phyloP scores from a whole-genome alignment of 768 basidiomycete genomes.

The Mycena vulgaris region DNA sequence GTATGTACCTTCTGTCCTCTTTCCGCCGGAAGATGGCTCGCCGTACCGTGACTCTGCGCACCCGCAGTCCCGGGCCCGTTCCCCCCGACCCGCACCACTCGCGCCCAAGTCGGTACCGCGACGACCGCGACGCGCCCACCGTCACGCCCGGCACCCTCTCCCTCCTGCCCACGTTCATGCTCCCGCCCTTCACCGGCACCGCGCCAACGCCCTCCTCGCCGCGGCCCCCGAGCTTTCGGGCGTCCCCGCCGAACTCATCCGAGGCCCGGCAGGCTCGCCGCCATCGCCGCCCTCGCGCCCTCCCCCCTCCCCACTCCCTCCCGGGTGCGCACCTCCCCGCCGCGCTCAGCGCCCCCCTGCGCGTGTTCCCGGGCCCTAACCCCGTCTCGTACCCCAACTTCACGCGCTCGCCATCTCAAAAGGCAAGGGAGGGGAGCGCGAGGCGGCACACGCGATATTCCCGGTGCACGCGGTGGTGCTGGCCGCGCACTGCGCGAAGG shows the following conservation, averaged over 20 bases:
- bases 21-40: too few relatives aligned
- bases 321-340: slow-evolving; percentile 48
- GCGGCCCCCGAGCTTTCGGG: slow-evolving; percentile 66
- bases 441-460: too few relatives aligned
- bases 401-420: slow-evolving; percentile 67
- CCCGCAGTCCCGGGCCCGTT: not conserved
- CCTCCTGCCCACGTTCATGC: slow-evolving; percentile 65
- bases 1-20: too few relatives aligned
- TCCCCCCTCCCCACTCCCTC: slow-evolving; percentile 45
- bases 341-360: slow-evolving; percentile 46
- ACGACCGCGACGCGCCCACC: too few relatives aligned
- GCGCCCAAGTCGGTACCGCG: too few relatives aligned
- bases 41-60: too few relatives aligned
- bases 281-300: slow-evolving; percentile 47
- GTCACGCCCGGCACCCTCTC: not conserved
- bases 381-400: slow-evolving; percentile 46
- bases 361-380: slow-evolving; percentile 32
- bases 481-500: slow-evolving; percentile 76
- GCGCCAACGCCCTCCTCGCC: slow-evolving; percentile 60
- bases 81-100: not conserved
- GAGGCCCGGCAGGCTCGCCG: slow-evolving; percentile 43
- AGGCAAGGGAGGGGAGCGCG: slow-evolving; percentile 34
- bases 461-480: slow-evolving; percentile 78
- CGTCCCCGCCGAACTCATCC: slow-evolving; percentile 69
- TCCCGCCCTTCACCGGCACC: slow-evolving; percentile 66